Conservation (phyloP, 371 early-diverging fungal species). For the Mortierella sp. region DNA sequence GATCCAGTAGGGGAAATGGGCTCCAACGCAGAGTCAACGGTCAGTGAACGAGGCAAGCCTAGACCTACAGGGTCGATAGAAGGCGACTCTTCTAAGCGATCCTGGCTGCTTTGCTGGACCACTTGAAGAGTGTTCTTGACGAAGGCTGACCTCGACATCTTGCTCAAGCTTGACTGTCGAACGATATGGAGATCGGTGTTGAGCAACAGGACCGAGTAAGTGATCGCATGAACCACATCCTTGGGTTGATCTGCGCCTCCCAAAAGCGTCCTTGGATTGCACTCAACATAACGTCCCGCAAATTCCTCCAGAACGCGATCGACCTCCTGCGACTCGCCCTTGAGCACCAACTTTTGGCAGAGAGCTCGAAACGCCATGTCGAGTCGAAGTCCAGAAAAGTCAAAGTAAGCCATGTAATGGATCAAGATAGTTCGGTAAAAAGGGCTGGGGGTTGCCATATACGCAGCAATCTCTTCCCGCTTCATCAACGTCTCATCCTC, state of each 20-base stretch:
- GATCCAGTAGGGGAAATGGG: background rate
- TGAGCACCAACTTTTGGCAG: slow-evolving; percentile 84
- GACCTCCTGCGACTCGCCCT: slow-evolving; percentile 94
- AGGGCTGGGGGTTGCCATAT: slow-evolving; percentile 38
- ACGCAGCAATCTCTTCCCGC: slow-evolving; percentile 39
- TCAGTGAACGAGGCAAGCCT: slow-evolving; percentile 24
- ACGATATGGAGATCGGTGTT: slow-evolving; percentile 96
- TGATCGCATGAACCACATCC: slow-evolving; percentile 88
- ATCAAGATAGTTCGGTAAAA: slow-evolving; percentile 71
- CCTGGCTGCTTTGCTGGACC: slow-evolving; percentile 38
- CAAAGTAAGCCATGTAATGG: slow-evolving; percentile 82
- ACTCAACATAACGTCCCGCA: slow-evolving; percentile 84
- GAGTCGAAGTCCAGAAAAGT: slow-evolving; percentile 78
- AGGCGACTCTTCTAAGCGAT: background rate
- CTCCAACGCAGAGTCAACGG: slow-evolving; percentile 23
- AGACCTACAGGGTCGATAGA: slow-evolving; percentile 14
- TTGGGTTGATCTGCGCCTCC: slow-evolving; percentile 59
- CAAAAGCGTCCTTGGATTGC: slow-evolving; percentile 77
- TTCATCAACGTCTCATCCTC: slow-evolving; percentile 39
- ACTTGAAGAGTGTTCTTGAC: slow-evolving; percentile 74
- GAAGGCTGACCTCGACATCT: slow-evolving; percentile 75
- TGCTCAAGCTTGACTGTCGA: slow-evolving; percentile 71
- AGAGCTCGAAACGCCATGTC: slow-evolving; percentile 87
- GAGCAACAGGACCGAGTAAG: slow-evolving; percentile 88
- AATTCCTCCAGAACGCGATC: slow-evolving; percentile 90